Evolutionary conservation across 1,139 yeast species (phyloP), one percentile per base, ranked within the genome.

Genomic region (Hyphopichia burtonii): DNA sequence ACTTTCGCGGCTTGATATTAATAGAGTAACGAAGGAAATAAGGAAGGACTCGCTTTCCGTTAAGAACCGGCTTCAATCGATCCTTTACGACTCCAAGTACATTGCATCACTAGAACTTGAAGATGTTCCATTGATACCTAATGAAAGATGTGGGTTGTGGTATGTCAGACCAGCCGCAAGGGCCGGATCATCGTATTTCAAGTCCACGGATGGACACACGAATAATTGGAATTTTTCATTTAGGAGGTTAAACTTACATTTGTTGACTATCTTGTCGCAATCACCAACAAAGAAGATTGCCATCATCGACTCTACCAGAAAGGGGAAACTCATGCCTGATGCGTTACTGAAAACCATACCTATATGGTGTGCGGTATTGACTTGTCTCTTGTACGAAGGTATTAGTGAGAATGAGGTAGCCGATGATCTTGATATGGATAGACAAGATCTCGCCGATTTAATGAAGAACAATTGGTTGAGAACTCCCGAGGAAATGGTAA

Each of bases 141-240:
- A 90, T 58, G 94, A 86, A 58, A 66, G 97, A 42, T 89, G 96
- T 61, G 97, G 97, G 0, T 59, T 80, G 12, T 90, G 97, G 97
- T 90, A 90, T 52, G 78, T 84, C 9, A 69, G 77, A 0, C 78
- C 83, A 0, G 42, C 46, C 0, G 44, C 53, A 0, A 65, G 62
- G 27, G 39, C 45, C 0, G 79, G 74, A 1, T 70, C 86, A 0
- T 78, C 83, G 14, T 89, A 89, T 55, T 90, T 90, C 67, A 90
- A 90, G 54, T 86, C 95, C 16, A 90, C 96, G 0, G 96, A 90
- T 61, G 96, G 97, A 0, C 96, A 90, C 54, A 82, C 80, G 0
- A 76, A 77, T 44, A 82, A 86, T 47, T 89, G 96, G 96, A 70
- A 75, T 22, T 88, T 90, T 54, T 83, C 90, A 18, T 63, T 79